Evolutionary conservation across 345 rosid species (phyloP).

Genomic region (Toxicodendron radicans): DNA sequence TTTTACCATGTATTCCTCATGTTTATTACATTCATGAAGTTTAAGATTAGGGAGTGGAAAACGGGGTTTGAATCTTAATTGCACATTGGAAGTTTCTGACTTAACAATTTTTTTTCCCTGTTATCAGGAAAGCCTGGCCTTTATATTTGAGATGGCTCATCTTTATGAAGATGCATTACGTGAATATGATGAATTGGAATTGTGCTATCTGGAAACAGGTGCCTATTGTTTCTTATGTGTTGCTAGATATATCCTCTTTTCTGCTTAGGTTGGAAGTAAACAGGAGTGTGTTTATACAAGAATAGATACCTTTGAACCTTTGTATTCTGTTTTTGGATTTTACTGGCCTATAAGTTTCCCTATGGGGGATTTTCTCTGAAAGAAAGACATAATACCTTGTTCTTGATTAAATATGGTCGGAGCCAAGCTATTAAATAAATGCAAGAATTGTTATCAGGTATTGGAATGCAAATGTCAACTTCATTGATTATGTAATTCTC

Average conservation of each 20-base stretch:
- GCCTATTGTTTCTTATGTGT: constrained; percentile 11
- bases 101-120: constrained; percentile 16
- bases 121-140: constrained; percentile 96
- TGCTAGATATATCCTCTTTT: neutral
- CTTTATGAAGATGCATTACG: constrained; percentile 95
- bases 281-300: neutral
- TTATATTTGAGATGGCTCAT: constrained; percentile 96
- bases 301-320: neutral
- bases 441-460: neutral
- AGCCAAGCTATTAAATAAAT: neutral
- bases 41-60: neutral
- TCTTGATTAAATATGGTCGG: neutral
- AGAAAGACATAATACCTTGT: neutral
- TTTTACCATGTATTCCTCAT: constrained; percentile 13
- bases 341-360: neutral
- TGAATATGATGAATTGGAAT: constrained; percentile 95
- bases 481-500: neutral
- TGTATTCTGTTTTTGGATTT: constrained; percentile 8
- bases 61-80: constrained; percentile 7
- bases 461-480: neutral
- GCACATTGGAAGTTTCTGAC: constrained; percentile 20
- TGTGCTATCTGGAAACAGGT: constrained; percentile 97
- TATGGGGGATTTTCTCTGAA: neutral
- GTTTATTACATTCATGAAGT: constrained; percentile 22
- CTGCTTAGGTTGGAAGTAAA: neutral